Evolutionary conservation across 179 eudicot species (phyloP).

Genomic region (Spinacia oleracea): DNA sequence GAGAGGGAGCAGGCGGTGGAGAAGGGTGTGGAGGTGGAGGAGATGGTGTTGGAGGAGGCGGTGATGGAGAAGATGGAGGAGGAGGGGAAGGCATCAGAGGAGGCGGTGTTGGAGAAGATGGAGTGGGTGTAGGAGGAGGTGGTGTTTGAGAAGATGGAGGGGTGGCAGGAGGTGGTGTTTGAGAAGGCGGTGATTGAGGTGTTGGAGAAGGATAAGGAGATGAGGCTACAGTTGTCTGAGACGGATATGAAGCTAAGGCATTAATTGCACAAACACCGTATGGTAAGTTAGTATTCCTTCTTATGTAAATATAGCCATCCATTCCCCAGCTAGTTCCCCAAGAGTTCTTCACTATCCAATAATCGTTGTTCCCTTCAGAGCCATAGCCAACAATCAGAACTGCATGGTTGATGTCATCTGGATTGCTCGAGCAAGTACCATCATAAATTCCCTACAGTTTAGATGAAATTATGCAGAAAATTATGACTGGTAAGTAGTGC

Average conservation of each 20-base stretch:
- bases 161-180: background rate
- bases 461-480: background rate
- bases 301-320: conserved; percentile 58
- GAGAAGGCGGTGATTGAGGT: conserved; percentile 25
- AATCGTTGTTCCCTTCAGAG: conserved; percentile 47
- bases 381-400: conserved; percentile 70
- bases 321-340: conserved; percentile 82
- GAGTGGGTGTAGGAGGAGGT: conserved; percentile 29
- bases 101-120: conserved; percentile 33
- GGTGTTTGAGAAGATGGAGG: conserved; percentile 5
- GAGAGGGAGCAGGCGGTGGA: conserved; percentile 35
- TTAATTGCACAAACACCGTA: conserved; percentile 68
- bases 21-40: conserved; percentile 38
- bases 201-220: conserved; percentile 45
- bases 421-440: conserved; percentile 63
- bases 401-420: conserved; percentile 64
- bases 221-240: conserved; percentile 43
- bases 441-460: conserved; percentile 59
- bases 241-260: conserved; percentile 70
- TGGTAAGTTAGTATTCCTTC: conserved; percentile 37
- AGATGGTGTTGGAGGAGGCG: conserved; percentile 13
- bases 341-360: conserved; percentile 79
- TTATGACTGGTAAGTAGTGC: too few species aligned
- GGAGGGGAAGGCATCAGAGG: conserved; percentile 6
- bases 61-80: background rate